phyloP scores from a whole-genome alignment of 2,329 filamentous ascomycete species.

The Drechslerella coelobrocha region DNA sequence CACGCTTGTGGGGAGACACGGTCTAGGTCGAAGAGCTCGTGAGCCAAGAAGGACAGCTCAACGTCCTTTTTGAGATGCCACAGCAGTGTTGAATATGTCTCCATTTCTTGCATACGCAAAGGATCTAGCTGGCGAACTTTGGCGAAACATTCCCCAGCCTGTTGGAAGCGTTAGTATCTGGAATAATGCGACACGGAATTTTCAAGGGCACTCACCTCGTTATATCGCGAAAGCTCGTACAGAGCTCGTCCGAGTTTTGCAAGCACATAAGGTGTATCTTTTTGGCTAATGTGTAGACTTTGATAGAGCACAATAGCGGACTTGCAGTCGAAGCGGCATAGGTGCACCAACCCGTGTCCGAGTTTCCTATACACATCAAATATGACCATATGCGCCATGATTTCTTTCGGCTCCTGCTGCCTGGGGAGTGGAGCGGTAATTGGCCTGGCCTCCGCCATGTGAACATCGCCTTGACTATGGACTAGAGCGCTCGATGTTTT shows the following conservation, averaged over 20 bases:
- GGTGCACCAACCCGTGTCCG: slow-evolving; percentile 77
- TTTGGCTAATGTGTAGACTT: slow-evolving; percentile 74
- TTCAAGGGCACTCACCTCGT: slow-evolving; percentile 62
- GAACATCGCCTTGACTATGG: slow-evolving; percentile 47
- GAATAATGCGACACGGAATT: not conserved
- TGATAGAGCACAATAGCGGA: slow-evolving; percentile 78
- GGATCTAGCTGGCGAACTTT: slow-evolving; percentile 80
- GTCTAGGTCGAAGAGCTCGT: slow-evolving; percentile 84
- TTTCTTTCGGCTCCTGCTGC: slow-evolving; percentile 70
- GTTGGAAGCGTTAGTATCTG: slow-evolving; percentile 11
- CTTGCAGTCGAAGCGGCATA: slow-evolving; percentile 78
- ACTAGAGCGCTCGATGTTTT: slow-evolving; percentile 47
- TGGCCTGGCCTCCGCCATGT: slow-evolving; percentile 52
- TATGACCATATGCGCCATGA: slow-evolving; percentile 77
- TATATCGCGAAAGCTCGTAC: slow-evolving; percentile 87
- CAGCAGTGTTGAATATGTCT: slow-evolving; percentile 97
- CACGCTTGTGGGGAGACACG: slow-evolving; percentile 93
- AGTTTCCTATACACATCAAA: slow-evolving; percentile 83
- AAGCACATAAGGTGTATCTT: slow-evolving; percentile 91
- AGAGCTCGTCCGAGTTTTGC: slow-evolving; percentile 88
- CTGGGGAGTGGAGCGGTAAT: slow-evolving; percentile 56
- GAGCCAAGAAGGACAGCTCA: slow-evolving; percentile 87
- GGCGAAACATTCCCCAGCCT: slow-evolving; percentile 82
- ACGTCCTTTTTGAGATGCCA: slow-evolving; percentile 96
- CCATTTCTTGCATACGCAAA: slow-evolving; percentile 89